A percentile compares a stretch with the other conserved stretches of the same genome.
phyloP scores from a whole-genome alignment of 352 stramenopile genomes.

The Albugo candida region DNA sequence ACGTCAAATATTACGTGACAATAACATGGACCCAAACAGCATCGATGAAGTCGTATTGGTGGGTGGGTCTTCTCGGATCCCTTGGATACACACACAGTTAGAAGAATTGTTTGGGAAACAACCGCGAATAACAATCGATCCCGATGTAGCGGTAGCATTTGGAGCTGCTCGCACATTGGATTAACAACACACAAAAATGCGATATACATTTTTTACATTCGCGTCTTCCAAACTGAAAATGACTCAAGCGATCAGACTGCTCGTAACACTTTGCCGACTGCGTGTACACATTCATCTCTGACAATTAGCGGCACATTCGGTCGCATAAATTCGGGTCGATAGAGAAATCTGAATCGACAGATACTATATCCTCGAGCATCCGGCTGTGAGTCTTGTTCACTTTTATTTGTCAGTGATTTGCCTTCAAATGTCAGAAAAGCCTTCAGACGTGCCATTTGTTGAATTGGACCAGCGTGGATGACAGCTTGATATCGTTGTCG shows the following conservation, averaged over 20 bases:
- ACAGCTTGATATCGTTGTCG: conserved; percentile 61
- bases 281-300: conserved; percentile 37
- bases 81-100: conserved; percentile 28
- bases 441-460: conserved; percentile 66
- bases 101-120: conserved; percentile 22
- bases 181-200: conserved; percentile 10
- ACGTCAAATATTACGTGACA: conserved; percentile 23
- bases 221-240: too few species aligned
- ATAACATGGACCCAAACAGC: conserved; percentile 30
- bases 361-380: conserved; percentile 10
- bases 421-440: conserved; percentile 13
- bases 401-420: neutral
- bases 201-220: neutral
- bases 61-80: conserved; percentile 30
- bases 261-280: conserved; percentile 43
- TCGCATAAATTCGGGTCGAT: conserved; percentile 70
- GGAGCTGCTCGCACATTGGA: conserved; percentile 33
- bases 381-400: neutral
- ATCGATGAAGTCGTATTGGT: conserved; percentile 40
- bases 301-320: conserved; percentile 58
- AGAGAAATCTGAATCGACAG: conserved; percentile 74
- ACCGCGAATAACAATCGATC: conserved; percentile 36
- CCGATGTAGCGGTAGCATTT: conserved; percentile 43
- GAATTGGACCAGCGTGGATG: conserved; percentile 61
- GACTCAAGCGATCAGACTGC: conserved; percentile 9